Evolutionary conservation across 2,329 filamentous ascomycete species (phyloP).

Genomic region (Claviceps sp.): DNA sequence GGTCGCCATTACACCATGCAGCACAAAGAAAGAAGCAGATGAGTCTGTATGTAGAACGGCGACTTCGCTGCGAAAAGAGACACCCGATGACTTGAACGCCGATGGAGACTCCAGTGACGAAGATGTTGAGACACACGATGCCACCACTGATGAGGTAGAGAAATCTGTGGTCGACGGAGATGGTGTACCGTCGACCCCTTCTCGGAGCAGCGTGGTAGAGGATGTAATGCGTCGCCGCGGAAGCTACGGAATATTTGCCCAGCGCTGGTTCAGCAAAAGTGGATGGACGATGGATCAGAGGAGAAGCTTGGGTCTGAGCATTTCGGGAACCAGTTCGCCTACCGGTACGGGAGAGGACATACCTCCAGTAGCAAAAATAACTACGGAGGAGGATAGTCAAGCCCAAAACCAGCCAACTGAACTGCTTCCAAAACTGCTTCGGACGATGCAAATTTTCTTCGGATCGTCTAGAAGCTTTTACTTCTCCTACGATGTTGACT

Average conservation of each 20-base stretch:
- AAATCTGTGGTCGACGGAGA: constrained; percentile 22
- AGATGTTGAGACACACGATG: constrained; percentile 22
- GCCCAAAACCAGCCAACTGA: constrained; percentile 19
- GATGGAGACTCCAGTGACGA: constrained; percentile 36
- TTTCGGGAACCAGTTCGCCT: constrained; percentile 13
- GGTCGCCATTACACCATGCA: constrained; percentile 79
- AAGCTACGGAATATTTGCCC: constrained; percentile 77
- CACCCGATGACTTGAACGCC: constrained; percentile 26
- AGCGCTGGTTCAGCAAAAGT: constrained; percentile 79
- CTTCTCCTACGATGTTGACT: constrained; percentile 88
- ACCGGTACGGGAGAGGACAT: constrained; percentile 9
- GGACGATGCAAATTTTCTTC: constrained; percentile 75
- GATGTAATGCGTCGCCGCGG: constrained; percentile 78
- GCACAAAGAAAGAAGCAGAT: constrained; percentile 60
- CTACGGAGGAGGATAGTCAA: constrained; percentile 27
- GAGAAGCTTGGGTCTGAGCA: constrained; percentile 55
- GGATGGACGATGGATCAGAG: constrained; percentile 66
- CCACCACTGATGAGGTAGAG: constrained; percentile 30
- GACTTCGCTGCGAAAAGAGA: constrained; percentile 23
- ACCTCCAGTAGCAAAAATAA: constrained; percentile 13
- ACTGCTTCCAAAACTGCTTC: constrained; percentile 71
- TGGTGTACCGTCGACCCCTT: constrained; percentile 19
- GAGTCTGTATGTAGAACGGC: constrained; percentile 54
- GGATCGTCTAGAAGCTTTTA: constrained; percentile 75
- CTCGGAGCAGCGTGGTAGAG: constrained; percentile 58